Evolutionary conservation across 345 rosid genomes (phyloP).

Genomic region (Tarenaya hassleriana): DNA sequence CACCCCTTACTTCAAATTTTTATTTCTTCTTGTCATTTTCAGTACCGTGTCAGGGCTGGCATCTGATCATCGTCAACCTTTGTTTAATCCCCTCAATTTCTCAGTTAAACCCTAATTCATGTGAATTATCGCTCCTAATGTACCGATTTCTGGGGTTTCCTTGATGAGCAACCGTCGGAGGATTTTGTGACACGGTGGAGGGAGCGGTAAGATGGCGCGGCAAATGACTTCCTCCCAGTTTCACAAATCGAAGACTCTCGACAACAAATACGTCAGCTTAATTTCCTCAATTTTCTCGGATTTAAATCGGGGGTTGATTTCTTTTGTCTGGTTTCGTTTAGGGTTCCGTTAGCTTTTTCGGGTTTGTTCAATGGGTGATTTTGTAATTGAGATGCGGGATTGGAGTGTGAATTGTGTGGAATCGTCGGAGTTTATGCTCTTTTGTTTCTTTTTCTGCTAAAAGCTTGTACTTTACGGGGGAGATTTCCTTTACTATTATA

Average conservation of each 20-base stretch:
- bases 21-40: too few relatives aligned
- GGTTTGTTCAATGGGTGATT: constrained; percentile 1
- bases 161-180: constrained; percentile 11
- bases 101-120: constrained; percentile 17
- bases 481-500: not conserved
- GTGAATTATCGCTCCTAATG: constrained; percentile 11
- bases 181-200: constrained; percentile 10
- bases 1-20: too few relatives aligned
- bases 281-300: constrained; percentile 3
- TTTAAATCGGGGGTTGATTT: not conserved
- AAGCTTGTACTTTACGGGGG: too few relatives aligned
- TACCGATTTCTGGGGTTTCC: constrained; percentile 17
- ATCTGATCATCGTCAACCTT: too few relatives aligned
- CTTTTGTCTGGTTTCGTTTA: not conserved
- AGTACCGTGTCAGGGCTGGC: too few relatives aligned
- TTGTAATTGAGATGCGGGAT: constrained; percentile 3
- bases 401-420: too few relatives aligned
- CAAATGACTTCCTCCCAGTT: constrained; percentile 56
- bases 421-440: not conserved
- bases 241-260: constrained; percentile 83
- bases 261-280: constrained; percentile 73
- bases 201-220: constrained; percentile 29
- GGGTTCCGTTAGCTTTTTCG: not conserved
- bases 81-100: constrained; percentile 14
- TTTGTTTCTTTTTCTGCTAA: too few relatives aligned